Conservation (phyloP, 148 eudicot genomes). For the Dysphania ambrosioides region DNA sequence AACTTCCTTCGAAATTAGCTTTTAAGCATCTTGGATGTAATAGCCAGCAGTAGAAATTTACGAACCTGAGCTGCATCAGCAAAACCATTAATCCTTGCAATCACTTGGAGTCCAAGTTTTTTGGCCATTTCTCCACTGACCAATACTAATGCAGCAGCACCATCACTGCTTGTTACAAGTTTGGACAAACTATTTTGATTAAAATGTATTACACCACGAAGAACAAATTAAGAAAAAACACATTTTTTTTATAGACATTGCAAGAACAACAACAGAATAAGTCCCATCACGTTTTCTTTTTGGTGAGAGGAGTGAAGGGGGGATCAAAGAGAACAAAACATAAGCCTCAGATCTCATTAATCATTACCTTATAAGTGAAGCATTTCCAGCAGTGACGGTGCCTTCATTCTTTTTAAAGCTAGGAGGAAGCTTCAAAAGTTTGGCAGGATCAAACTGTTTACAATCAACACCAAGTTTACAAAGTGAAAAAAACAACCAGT, state of each 20-base stretch:
- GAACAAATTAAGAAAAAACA: too few species aligned
- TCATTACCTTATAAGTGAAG: constrained; percentile 80
- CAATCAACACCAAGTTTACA: not conserved
- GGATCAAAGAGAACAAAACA: constrained; percentile 17
- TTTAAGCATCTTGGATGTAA: not conserved
- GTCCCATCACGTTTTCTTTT: too few species aligned
- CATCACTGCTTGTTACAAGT: constrained; percentile 60
- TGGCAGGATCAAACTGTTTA: constrained; percentile 73
- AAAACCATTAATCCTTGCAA: constrained; percentile 77
- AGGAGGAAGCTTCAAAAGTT: constrained; percentile 75
- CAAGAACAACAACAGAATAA: too few species aligned
- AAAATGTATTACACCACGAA: too few species aligned
- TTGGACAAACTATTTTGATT: constrained; percentile 15
- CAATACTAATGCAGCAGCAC: constrained; percentile 90
- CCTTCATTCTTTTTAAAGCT: constrained; percentile 82
- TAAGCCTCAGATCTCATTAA: constrained; percentile 17
- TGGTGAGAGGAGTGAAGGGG: not conserved
- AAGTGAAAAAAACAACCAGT: not conserved
- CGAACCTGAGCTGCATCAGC: constrained; percentile 97
- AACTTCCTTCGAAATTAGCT: not conserved
- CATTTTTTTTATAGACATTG: too few species aligned
- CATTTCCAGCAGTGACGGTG: constrained; percentile 94
- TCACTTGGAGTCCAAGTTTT: constrained; percentile 70
- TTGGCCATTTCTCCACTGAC: constrained; percentile 85
- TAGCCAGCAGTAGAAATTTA: not conserved